Percentiles rank a stretch among this genome's conserved stretches.
Conservation (phyloP, 805 yeast species). For the Starmerella floricola region DNA sequence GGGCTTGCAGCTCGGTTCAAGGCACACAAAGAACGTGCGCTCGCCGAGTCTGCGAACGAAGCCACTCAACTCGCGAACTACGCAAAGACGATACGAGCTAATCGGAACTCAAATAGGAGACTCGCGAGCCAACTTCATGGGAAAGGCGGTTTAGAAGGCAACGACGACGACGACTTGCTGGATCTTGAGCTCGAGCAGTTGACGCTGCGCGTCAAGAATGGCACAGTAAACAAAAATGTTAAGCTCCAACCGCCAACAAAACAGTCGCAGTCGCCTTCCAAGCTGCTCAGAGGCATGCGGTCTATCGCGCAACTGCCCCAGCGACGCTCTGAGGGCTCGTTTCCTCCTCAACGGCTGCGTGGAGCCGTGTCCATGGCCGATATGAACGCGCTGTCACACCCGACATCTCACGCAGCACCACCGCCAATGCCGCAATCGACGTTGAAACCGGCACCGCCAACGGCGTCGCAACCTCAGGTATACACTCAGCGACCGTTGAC, state of each 20-base stretch:
- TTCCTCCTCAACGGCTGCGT: slow-evolving; percentile 10
- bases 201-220: slow-evolving; percentile 14
- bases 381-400: slow-evolving; percentile 1
- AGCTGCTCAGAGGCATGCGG: slow-evolving; percentile 19
- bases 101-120: neutral
- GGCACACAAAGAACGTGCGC: slow-evolving; percentile 16
- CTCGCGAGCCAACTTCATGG: neutral
- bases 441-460: neutral
- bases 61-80: slow-evolving; percentile 7
- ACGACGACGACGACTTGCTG: slow-evolving; percentile 16
- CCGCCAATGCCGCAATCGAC: too few relatives aligned
- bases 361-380: slow-evolving; percentile 20
- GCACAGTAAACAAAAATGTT: slow-evolving; percentile 20
- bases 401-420: too few relatives aligned
- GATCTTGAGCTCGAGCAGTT: slow-evolving; percentile 21
- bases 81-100: slow-evolving; percentile 2
- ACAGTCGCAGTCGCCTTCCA: slow-evolving; percentile 10
- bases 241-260: slow-evolving; percentile 14
- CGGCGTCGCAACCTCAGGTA: neutral
- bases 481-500: slow-evolving; percentile 20
- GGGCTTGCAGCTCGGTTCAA: slow-evolving; percentile 14
- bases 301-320: slow-evolving; percentile 22
- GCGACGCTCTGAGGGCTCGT: slow-evolving; percentile 2
- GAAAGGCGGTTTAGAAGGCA: too few relatives aligned
- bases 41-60: slow-evolving; percentile 13